Evolutionary conservation across 768 basidiomycete genomes (phyloP), one percentile per base, ranked within the genome.

Genomic region (Trametes meyenii): DNA sequence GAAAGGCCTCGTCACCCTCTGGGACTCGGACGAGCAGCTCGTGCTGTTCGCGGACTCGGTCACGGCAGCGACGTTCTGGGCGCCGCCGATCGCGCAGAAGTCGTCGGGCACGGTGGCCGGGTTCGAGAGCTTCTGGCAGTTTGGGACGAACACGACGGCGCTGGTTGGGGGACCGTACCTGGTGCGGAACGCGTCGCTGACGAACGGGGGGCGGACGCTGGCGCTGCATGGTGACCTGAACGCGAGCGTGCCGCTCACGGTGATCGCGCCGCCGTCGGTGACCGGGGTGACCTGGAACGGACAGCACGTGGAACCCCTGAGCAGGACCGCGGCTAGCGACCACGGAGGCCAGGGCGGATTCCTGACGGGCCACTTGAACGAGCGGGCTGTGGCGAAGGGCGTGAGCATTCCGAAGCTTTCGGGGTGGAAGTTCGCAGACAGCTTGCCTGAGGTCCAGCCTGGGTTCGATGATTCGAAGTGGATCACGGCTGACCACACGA

Each of bases 381-480:
- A 70, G n/a, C 71, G 74, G 3, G 69, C 67, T 8, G 69, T 75
- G 5, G 64, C 72, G 19, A 64, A 65, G 29, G 72, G 66, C 0
- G 73, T 83, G 35, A 66, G 67, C 2, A 71, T 80, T 10, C 88
- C 88, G 6, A 76, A 70, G 50, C 72, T 94, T 64, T 75, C 73
- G 1, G 77, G 78, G n/a, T 94, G 93, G 93, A 88, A 79, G 72
- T 94, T 84, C 71, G 79, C 79, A 58, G 83, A 92, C 68, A 88
- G 86, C 68, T 73, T 94, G 26, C 93, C 93, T 0, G 93, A 94
- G 74, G 79, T 88, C 17, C 71, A 73, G 44, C 50, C 64, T 0
- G 70, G 62, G 14, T 94, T 86, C 69, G 81, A 85, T 64, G 92
- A 94, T 71, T 72, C 75, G 2, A 58, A 66, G 3, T 94, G 91